Evolutionary conservation across 768 basidiomycete species (phyloP).

Genomic region (Collybia mongolica): DNA sequence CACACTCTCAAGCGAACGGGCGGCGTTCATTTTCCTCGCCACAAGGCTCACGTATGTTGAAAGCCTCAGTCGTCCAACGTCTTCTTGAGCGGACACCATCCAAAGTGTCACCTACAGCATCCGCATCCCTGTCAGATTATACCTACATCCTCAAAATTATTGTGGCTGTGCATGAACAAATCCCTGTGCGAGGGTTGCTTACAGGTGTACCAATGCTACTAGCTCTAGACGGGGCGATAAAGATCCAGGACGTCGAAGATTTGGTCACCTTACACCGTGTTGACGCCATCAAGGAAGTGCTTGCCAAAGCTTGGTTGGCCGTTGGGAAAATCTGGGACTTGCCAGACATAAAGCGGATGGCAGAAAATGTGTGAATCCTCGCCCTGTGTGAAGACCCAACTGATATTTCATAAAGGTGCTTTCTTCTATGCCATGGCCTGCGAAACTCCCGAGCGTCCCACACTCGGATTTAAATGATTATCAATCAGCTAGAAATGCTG

Average conservation of each 20-base stretch:
- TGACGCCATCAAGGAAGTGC: conserved; percentile 57
- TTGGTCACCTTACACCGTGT: conserved; percentile 39
- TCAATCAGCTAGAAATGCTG: conserved; percentile 41
- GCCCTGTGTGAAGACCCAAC: conserved; percentile 6
- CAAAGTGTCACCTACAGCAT: conserved; percentile 38
- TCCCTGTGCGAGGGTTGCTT: conserved; percentile 75
- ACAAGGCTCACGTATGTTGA: conserved; percentile 52
- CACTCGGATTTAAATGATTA: conserved; percentile 37
- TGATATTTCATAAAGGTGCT: conserved; percentile 39
- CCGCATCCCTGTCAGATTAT: conserved; percentile 75
- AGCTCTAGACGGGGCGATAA: conserved; percentile 60
- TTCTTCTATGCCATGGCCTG: conserved; percentile 31
- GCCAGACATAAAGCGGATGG: conserved; percentile 47
- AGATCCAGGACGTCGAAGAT: conserved; percentile 39
- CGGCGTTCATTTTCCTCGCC: conserved; percentile 45
- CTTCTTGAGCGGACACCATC: conserved; percentile 49
- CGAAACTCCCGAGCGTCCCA: conserved; percentile 33
- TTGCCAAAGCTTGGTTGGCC: conserved; percentile 63
- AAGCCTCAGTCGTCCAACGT: conserved; percentile 52
- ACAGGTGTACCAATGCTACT: conserved; percentile 85
- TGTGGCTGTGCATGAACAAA: conserved; percentile 60
- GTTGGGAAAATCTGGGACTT: conserved; percentile 75
- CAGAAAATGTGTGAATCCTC: conserved; percentile 48
- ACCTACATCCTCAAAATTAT: conserved; percentile 69
- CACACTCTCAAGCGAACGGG: conserved; percentile 31